Base-by-base conservation (phyloP, 2,329 filamentous ascomycete species). In the Colletotrichum viniferum region DNA sequence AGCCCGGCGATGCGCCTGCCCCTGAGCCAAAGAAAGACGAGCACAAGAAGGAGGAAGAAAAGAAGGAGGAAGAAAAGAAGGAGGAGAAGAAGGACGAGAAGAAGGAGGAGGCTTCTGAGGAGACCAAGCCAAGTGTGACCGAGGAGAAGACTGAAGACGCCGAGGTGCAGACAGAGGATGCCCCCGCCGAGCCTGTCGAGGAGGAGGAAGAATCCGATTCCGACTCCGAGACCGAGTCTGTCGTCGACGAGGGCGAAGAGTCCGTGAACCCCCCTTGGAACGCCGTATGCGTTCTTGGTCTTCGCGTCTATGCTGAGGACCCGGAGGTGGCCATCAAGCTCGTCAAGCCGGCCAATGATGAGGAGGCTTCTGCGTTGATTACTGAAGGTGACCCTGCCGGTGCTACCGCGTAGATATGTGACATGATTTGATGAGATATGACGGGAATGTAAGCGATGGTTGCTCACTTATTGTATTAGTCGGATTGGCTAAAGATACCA, bases 281-380 rank as follows among this genome's bases (percentile, higher is more conserved):
- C 55, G 83, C 85, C n/a, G 84, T 86, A 28, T 85, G 84, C 66
- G 85, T 86, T 12, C 78, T 86, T 52, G 84, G 84, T 10, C 79
- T 86, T 14, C 78, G 84, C 9, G 84, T 86, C 12, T 86, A 86
- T 70, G 81, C 85, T 10, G 80, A 80, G 67, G 84, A 86, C 32
- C 72, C 81, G 2, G 79, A 80, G 7, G 80, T 86, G 38, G 81
- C 81, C 34, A 82, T 86, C 32, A 78, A 78, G 8, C 78, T 86
- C 9, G 83, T 82, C 10, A 81, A 84, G 73, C 81, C 81, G 30
- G 81, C 81, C 58, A 79, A 76, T 52, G 79, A 75, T 1, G 81
- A 84, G 71, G 82, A 83, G 71, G 79, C 77, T 3, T 77, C 82
- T 4, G 79, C 74, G 26, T 61, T 83, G 73, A 78, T 81, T 4